Evolutionary conservation across 495 filamentous ascomycete genomes (phyloP).

Genomic region (Neurospora africana): DNA sequence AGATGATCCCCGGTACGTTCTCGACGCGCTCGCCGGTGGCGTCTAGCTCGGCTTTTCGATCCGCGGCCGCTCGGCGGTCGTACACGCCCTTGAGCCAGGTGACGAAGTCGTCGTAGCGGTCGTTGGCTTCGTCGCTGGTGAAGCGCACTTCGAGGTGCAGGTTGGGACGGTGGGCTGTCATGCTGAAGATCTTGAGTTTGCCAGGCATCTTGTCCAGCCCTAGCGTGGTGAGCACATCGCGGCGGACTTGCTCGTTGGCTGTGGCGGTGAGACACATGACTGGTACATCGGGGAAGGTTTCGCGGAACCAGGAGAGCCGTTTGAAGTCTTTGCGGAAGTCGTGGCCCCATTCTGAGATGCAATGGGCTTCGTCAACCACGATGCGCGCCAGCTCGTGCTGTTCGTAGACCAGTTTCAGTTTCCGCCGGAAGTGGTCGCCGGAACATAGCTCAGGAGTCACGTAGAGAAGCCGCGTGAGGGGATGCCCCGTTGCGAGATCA

Average conservation of each 20-base stretch:
- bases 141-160: slow-evolving; percentile 92
- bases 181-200: slow-evolving; percentile 63
- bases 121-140: slow-evolving; percentile 60
- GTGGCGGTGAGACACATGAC: slow-evolving; percentile 89
- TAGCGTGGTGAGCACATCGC: slow-evolving; percentile 69
- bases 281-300: slow-evolving; percentile 68
- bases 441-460: slow-evolving; percentile 87
- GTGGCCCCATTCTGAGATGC: slow-evolving; percentile 96
- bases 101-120: slow-evolving; percentile 57
- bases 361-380: slow-evolving; percentile 91
- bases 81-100: slow-evolving; percentile 65
- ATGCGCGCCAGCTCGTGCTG: slow-evolving; percentile 78
- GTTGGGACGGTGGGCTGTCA: slow-evolving; percentile 70
- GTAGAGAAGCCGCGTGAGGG: slow-evolving; percentile 72
- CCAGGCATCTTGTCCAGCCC: slow-evolving; percentile 43
- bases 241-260: slow-evolving; percentile 66
- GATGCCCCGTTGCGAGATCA: slow-evolving; percentile 81
- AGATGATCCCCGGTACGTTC: slow-evolving; percentile 77
- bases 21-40: slow-evolving; percentile 40
- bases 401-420: slow-evolving; percentile 59
- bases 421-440: slow-evolving; percentile 64
- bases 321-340: slow-evolving; percentile 93
- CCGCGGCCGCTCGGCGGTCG: slow-evolving; percentile 44
- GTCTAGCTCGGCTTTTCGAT: slow-evolving; percentile 40
- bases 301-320: slow-evolving; percentile 77